Evolutionary conservation across 2,329 filamentous ascomycete genomes (phyloP).

Genomic region (Pseudogymnoascus sp.): DNA sequence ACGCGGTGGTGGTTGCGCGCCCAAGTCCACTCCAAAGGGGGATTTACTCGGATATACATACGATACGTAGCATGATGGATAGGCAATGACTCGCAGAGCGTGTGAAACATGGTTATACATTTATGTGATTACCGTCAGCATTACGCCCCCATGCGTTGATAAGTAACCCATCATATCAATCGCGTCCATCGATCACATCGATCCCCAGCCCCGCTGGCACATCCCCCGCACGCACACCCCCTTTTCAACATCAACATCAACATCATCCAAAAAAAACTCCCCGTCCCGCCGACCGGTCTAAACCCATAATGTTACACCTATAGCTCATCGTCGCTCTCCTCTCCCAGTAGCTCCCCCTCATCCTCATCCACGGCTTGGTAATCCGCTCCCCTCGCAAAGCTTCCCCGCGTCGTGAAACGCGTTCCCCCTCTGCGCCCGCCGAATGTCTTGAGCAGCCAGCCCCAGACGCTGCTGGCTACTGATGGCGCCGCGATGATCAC

Average conservation of each 20-base stretch:
- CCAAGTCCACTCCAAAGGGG: neutral
- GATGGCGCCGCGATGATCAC: conserved; percentile 59
- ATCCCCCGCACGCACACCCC: neutral
- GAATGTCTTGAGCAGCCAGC: conserved; percentile 45
- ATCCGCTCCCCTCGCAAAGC: conserved; percentile 82
- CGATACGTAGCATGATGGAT: neutral
- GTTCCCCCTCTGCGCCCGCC: conserved; percentile 41
- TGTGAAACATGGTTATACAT: conserved; percentile 8
- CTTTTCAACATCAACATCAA: neutral
- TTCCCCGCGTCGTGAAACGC: conserved; percentile 76
- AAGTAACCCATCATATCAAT: conserved; percentile 5
- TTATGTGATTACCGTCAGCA: neutral
- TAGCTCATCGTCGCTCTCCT: conserved; percentile 87
- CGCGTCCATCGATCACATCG: neutral
- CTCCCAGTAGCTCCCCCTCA: conserved; percentile 86
- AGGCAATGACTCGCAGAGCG: neutral
- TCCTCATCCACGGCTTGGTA: conserved; percentile 86
- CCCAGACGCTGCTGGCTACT: conserved; percentile 64
- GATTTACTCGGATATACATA: neutral
- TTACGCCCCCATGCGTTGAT: neutral
- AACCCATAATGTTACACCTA: conserved; percentile 23
- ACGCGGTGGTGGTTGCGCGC: no score
- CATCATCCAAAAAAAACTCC: conserved; percentile 1
- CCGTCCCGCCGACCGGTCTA: neutral
- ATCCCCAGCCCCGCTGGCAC: neutral